Base-by-base conservation (phyloP, 2,329 filamentous ascomycete species). In the Neofusicoccum kwambonambiense region DNA sequence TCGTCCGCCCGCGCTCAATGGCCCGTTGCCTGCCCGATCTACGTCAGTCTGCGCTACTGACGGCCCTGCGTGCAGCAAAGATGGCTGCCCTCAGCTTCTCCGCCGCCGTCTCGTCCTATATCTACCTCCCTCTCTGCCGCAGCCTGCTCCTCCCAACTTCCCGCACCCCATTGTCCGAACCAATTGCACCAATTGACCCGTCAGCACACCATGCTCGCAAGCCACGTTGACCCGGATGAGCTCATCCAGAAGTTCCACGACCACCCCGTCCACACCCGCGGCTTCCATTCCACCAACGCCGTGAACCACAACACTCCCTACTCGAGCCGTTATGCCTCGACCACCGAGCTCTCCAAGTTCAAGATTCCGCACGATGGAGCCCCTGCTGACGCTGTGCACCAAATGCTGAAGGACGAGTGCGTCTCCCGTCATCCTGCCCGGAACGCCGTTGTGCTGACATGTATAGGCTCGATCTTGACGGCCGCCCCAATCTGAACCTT, bases 401-500 rank as follows among this genome's bases (percentile, higher is more conserved):
- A 89, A 68, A 81, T 91, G 74, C 72, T 81, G 66, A 79, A 79
- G 65, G 78, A 80, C 58, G 77, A 79, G 68, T 70, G 45, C 64
- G 68, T 62, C 15, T 19, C 19, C 34, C 13, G n/a, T 11, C 6
- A 31, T 5, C 27, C 19, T 11, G 13, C 15, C 11, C 41, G 2
- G 7, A 47, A 2, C 4, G 13, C 15, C 39, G 6, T 11, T 9
- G 9, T 9, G 15, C 47, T 65, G 22, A 63, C 34, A 50, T 44
- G 12, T 49, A 3, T 65, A 56, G 70, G 70, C 74, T 88, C 41
- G 86, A 89, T 73, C 79, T 90, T 2, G 87, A 90, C 70, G 87
- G 88, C 34, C 82, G 83, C 54, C 89, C 89, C 0, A 89, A 88
- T 69, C 77, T 91, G 68, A 91, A 91, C 70, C 77, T 90, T 31